Evolutionary conservation across 805 yeast genomes (phyloP).

Genomic region (Teunomyces stri): DNA sequence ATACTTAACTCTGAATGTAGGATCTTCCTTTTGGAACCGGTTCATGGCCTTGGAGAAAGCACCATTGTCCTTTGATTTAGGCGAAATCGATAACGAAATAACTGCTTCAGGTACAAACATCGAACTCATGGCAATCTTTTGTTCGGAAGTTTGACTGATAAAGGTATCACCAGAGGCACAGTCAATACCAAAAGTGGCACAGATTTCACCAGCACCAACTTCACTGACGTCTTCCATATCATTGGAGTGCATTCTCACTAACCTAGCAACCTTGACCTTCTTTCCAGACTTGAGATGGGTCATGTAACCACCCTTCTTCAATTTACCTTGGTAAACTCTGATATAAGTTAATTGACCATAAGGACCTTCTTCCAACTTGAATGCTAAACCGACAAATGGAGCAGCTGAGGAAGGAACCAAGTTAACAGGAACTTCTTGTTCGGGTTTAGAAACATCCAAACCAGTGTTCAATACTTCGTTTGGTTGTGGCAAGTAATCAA

Average conservation of each 20-base stretch:
- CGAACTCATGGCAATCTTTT: constrained; percentile 87
- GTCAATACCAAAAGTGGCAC: constrained; percentile 98
- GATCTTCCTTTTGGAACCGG: constrained; percentile 98
- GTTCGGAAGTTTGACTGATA: constrained; percentile 66
- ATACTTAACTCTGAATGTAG: constrained; percentile 90
- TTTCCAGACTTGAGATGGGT: constrained; percentile 89
- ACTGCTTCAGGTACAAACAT: constrained; percentile 99
- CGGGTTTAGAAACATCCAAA: constrained; percentile 62
- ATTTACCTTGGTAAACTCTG: constrained; percentile 94
- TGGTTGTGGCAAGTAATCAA: constrained; percentile 94
- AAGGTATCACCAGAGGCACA: constrained; percentile 99
- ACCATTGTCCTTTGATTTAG: constrained; percentile 78
- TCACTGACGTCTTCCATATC: constrained; percentile 98
- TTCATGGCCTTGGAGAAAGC: constrained; percentile 96
- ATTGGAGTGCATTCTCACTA: constrained; percentile 97
- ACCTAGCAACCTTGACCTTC: constrained; percentile 80
- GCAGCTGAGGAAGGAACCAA: constrained; percentile 67
- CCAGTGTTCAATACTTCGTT: constrained; percentile 90
- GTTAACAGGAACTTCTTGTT: constrained; percentile 53
- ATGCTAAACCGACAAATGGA: constrained; percentile 96
- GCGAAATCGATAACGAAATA: constrained; percentile 85
- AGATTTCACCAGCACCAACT: constrained; percentile 96
- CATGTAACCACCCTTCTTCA: constrained; percentile 87
- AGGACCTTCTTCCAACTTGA: constrained; percentile 96
- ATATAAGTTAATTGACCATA: constrained; percentile 97